phyloP scores from a whole-genome alignment of 805 yeast genomes.

The Pichia insulana region DNA sequence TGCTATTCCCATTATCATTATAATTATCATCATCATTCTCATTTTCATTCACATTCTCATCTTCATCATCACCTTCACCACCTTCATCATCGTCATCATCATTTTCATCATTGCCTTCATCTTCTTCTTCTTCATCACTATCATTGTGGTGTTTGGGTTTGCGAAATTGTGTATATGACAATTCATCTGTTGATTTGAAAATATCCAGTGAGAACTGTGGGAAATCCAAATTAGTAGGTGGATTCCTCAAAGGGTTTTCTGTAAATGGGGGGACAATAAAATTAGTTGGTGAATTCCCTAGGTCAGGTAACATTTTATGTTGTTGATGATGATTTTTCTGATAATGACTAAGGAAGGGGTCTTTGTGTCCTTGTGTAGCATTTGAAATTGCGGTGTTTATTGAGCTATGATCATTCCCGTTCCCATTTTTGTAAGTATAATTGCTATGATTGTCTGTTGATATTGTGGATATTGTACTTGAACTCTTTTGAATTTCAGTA shows the following conservation, averaged over 20 bases:
- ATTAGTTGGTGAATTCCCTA: background rate
- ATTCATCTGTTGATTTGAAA: constrained; percentile 14
- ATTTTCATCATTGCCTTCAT: background rate
- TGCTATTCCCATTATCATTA: background rate
- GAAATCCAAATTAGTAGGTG: constrained; percentile 10
- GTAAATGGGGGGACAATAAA: constrained; percentile 8
- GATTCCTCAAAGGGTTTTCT: constrained; percentile 8
- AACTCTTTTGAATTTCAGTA: background rate
- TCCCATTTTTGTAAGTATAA: background rate
- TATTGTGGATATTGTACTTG: background rate
- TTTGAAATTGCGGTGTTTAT: no score
- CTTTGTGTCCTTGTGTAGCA: no score
- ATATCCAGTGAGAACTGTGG: constrained; percentile 17
- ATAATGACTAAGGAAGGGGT: background rate
- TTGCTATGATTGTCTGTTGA: background rate
- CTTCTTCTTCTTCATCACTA: no score
- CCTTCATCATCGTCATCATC: background rate
- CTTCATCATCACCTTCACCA: background rate
- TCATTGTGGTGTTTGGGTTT: no score
- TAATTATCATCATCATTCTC: background rate
- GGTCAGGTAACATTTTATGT: background rate
- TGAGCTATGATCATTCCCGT: background rate
- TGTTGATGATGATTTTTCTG: background rate
- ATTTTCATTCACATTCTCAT: background rate
- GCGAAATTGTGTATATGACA: background rate